A percentile compares a stretch with the other conserved stretches of the same genome.
These are phyloP conservation scores for Vitis hybrid DNA, from an alignment of 177 flowering plant genomes.

Conservation along the genomic window DNA sequence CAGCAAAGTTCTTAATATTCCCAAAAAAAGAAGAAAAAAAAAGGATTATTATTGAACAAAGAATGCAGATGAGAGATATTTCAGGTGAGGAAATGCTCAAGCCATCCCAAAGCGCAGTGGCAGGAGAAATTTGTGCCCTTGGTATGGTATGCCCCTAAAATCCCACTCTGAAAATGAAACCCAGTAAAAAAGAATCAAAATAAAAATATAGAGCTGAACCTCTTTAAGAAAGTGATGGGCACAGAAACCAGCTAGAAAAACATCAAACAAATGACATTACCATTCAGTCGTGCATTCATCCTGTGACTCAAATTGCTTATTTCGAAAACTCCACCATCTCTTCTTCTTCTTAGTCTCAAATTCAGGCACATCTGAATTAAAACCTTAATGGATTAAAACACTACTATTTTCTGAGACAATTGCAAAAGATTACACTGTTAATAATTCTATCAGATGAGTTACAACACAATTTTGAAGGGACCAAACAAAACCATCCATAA, in stretches of 20 bases:
- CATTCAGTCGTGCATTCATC: conserved; percentile 10
- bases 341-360: conserved; percentile 59
- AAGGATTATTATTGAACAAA: not conserved
- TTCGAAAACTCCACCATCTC: conserved; percentile 49
- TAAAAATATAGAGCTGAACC: not conserved
- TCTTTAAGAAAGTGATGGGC: not conserved
- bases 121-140: not conserved
- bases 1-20: not conserved
- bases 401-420: not conserved
- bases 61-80: not conserved
- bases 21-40: not conserved
- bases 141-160: not conserved
- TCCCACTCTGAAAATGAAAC: conserved; percentile 1
- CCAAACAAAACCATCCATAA: not conserved
- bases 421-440: not conserved
- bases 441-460: not conserved
- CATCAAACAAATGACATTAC: not conserved
- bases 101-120: not conserved
- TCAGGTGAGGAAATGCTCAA: not conserved
- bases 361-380: conserved; percentile 43
- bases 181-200: not conserved
- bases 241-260: not conserved
- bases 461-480: not conserved
- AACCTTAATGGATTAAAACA: not conserved
- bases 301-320: conserved; percentile 34